A percentile compares a stretch with the other conserved stretches of the same genome.
phyloP scores from a whole-genome alignment of 1,284 basidiomycete species.

The Ceratobasidium papillatum region DNA sequence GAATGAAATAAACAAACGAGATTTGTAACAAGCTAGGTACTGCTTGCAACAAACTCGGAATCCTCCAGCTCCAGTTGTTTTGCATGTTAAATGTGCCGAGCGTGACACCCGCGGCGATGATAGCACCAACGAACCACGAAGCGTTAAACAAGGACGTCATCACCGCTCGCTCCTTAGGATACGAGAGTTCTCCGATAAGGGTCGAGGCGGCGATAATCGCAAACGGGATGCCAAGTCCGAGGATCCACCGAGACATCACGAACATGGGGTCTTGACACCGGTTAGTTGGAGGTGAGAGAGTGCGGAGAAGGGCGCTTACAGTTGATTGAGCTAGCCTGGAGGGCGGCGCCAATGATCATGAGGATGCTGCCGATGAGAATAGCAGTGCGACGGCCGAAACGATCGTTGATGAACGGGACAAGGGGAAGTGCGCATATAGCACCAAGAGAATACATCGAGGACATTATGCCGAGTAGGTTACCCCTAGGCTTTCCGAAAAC shows the following conservation, averaged over 20 bases:
- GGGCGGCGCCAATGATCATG: slow-evolving; percentile 59
- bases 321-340: slow-evolving; percentile 54
- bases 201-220: slow-evolving; percentile 61
- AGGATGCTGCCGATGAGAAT: slow-evolving; percentile 59
- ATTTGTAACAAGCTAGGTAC: slow-evolving; percentile 61
- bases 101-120: slow-evolving; percentile 59
- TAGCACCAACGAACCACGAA: slow-evolving; percentile 54
- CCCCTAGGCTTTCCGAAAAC: slow-evolving; percentile 62
- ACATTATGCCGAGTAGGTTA: slow-evolving; percentile 54
- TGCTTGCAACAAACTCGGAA: slow-evolving; percentile 66
- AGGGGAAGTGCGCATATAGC: slow-evolving; percentile 60
- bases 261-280: slow-evolving; percentile 59
- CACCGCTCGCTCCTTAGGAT: slow-evolving; percentile 61
- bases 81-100: slow-evolving; percentile 60
- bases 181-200: slow-evolving; percentile 60
- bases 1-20: slow-evolving; percentile 59
- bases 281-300: background rate
- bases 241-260: slow-evolving; percentile 58
- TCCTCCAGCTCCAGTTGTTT: slow-evolving; percentile 64
- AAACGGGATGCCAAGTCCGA: slow-evolving; percentile 61
- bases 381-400: slow-evolving; percentile 56
- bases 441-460: slow-evolving; percentile 62
- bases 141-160: slow-evolving; percentile 60
- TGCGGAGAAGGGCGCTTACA: background rate
- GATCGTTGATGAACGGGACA: slow-evolving; percentile 58